A percentile compares a stretch with the other conserved stretches of the same genome.
These are phyloP conservation scores for Botrytis hyacinthi DNA, from an alignment of 2,329 filamentous ascomycete species.

Conservation along the genomic window DNA sequence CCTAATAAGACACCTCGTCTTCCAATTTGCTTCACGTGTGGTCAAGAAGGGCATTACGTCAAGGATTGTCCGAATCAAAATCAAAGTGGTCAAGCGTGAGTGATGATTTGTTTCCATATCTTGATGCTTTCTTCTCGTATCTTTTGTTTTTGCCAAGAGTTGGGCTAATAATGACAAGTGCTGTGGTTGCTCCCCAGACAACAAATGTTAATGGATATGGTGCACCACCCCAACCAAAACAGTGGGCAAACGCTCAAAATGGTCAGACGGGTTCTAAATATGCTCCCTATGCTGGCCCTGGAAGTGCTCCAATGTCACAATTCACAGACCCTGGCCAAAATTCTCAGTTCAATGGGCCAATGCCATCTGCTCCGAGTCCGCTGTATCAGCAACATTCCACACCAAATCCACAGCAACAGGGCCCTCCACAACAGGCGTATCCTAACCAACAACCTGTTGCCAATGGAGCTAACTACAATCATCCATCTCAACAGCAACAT, in stretches of 20 bases:
- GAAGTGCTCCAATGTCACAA: conserved; percentile 8
- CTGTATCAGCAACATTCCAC: conserved; percentile 32
- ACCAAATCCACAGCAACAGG: conserved; percentile 25
- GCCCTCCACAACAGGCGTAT: conserved; percentile 27
- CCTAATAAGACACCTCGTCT: conserved; percentile 27
- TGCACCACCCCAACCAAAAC: conserved; percentile 11
- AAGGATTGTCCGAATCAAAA: conserved; percentile 53
- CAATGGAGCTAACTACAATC: conserved; percentile 23
- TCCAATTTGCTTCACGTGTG: conserved; percentile 54
- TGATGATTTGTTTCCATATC: conserved; percentile 26
- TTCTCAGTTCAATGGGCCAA: conserved; percentile 9
- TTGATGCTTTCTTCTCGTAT: conserved; percentile 12
- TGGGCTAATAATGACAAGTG: conserved; percentile 21
- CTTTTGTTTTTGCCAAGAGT: not conserved
- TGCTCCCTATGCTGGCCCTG: not conserved
- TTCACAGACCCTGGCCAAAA: conserved; percentile 7
- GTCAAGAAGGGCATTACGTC: conserved; percentile 50
- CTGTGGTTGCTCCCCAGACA: conserved; percentile 15
- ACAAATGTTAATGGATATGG: conserved; percentile 8
- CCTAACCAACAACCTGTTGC: conserved; percentile 21
- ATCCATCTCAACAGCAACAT: conserved; percentile 25
- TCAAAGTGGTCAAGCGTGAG: conserved; percentile 51
- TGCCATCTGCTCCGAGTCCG: conserved; percentile 18
- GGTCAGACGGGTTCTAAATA: conserved; percentile 23
- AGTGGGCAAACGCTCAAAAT: conserved; percentile 23